Percentiles rank a stretch among this genome's conserved stretches.
phyloP scores from a whole-genome alignment of 768 basidiomycete genomes.

The Antrodiella citrinella region DNA sequence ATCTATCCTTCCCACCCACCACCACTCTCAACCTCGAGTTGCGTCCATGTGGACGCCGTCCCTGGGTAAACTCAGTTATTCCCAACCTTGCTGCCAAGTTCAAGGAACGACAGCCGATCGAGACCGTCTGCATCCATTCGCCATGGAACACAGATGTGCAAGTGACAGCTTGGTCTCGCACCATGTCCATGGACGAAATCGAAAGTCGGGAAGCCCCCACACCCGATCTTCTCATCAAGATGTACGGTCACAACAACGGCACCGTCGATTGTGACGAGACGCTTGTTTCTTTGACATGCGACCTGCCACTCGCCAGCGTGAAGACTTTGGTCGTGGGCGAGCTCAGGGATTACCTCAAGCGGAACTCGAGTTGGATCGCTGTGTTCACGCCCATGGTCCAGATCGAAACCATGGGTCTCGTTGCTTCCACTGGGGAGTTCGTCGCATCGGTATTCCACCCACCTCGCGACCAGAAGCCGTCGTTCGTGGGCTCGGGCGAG shows the following conservation, averaged over 20 bases:
- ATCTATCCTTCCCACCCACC: neutral
- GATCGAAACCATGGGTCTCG: neutral
- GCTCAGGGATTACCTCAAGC: neutral
- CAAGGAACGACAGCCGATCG: constrained; percentile 8
- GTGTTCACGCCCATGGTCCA: neutral
- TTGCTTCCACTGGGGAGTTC: neutral
- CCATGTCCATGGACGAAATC: neutral
- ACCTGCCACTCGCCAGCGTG: neutral
- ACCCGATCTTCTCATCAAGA: neutral
- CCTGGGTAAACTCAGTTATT: neutral
- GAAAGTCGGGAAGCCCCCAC: neutral
- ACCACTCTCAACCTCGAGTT: neutral
- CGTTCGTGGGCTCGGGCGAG: neutral
- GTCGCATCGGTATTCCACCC: neutral
- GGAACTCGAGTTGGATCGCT: neutral
- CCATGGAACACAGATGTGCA: neutral
- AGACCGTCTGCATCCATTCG: neutral
- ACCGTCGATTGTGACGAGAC: neutral
- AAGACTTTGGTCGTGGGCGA: neutral
- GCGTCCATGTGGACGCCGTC: neutral
- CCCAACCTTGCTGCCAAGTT: neutral
- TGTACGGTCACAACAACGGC: neutral
- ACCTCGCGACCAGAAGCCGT: neutral
- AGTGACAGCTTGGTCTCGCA: neutral
- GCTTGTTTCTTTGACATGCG: neutral